phyloP scores from a whole-genome alignment of 805 yeast species.

The Ogataea naganishii region DNA sequence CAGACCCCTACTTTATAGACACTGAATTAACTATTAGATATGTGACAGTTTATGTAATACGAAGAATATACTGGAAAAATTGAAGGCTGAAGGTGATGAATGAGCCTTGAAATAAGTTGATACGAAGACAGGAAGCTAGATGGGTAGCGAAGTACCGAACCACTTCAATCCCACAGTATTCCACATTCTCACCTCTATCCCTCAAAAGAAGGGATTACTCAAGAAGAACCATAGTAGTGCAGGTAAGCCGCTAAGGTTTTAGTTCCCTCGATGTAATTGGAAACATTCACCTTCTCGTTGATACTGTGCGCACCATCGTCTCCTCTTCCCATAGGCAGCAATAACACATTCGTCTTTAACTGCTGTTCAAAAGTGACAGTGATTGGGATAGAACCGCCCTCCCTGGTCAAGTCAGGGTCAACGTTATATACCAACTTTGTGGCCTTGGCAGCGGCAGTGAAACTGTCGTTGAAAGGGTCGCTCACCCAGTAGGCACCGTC shows the following conservation, averaged over 20 bases:
- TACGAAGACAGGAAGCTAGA: too few species aligned
- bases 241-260: constrained; percentile 90
- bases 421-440: constrained; percentile 92
- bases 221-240: constrained; percentile 58
- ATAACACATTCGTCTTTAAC: constrained; percentile 74
- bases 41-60: too few species aligned
- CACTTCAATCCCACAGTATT: too few species aligned
- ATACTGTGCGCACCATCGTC: constrained; percentile 99
- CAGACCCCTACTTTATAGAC: too few species aligned
- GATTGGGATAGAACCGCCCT: constrained; percentile 98
- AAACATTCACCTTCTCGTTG: constrained; percentile 84
- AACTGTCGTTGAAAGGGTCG: constrained; percentile 86
- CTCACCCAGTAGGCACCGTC: constrained; percentile 96
- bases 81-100: too few species aligned
- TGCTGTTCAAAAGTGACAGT: constrained; percentile 88
- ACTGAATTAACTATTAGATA: too few species aligned
- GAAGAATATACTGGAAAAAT: too few species aligned
- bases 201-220: too few species aligned
- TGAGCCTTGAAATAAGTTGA: too few species aligned
- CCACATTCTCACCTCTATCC: too few species aligned
- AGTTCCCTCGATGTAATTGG: constrained; percentile 88
- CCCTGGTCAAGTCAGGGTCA: constrained; percentile 95
- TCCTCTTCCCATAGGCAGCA: constrained; percentile 97
- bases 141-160: too few species aligned
- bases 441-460: constrained; percentile 91